A percentile compares a stretch with the other conserved stretches of the same genome.
Conservation (phyloP, 352 stramenopile species). For the Globisporangium lucens region DNA sequence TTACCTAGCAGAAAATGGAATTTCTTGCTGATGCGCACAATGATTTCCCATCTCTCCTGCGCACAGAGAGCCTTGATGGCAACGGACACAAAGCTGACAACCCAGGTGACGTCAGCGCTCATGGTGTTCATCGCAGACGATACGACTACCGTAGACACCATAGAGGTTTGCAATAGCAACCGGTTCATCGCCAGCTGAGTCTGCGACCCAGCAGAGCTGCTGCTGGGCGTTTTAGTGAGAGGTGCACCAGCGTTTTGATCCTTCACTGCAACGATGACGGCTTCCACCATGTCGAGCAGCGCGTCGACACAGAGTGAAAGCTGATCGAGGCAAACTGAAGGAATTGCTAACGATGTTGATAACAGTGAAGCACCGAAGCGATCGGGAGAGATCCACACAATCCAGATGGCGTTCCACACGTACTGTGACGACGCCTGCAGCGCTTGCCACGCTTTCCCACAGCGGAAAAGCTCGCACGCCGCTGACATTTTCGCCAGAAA, state of each 20-base stretch:
- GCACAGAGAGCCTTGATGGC: conserved; percentile 30
- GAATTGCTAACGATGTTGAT: conserved; percentile 5
- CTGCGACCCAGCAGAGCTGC: neutral
- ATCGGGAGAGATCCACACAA: conserved; percentile 50
- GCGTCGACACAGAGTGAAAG: conserved; percentile 34
- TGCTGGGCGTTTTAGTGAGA: neutral
- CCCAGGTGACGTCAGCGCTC: conserved; percentile 45
- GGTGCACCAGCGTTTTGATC: conserved; percentile 10
- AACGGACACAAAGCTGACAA: conserved; percentile 43
- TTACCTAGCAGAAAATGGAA: conserved; percentile 41
- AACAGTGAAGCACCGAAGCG: conserved; percentile 16
- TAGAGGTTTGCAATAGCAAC: conserved; percentile 10
- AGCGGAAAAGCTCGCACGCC: conserved; percentile 43
- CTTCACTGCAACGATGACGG: conserved; percentile 19
- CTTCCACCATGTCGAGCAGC: conserved; percentile 63
- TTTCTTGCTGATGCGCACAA: conserved; percentile 53
- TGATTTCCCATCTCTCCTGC: conserved; percentile 40
- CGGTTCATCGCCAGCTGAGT: conserved; percentile 9
- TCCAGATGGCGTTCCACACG: conserved; percentile 54
- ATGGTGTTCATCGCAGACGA: conserved; percentile 31
- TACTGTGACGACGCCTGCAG: conserved; percentile 53
- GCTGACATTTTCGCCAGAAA: conserved; percentile 41
- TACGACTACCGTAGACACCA: conserved; percentile 38
- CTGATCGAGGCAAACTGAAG: conserved; percentile 14
- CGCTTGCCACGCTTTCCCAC: conserved; percentile 46